Evolutionary conservation across 2,329 filamentous ascomycete genomes (phyloP).

Genomic region (Botrytis deweyae): DNA sequence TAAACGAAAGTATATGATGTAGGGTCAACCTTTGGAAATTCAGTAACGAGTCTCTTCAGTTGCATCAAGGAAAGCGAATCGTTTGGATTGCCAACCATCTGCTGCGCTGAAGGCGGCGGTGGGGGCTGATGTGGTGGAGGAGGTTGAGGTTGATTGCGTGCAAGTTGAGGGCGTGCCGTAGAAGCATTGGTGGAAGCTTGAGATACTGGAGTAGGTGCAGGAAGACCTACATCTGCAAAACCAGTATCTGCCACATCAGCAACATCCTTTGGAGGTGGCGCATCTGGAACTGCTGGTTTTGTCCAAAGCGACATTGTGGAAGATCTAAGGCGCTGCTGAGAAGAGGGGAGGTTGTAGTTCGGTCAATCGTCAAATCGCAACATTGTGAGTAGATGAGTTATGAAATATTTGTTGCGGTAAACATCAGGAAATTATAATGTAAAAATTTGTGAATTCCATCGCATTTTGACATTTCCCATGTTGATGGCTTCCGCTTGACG

Average conservation of each 20-base stretch:
- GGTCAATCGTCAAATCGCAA: not conserved
- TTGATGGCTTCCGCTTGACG: too few relatives aligned
- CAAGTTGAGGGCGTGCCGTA: slow-evolving; percentile 38
- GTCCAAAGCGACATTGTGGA: slow-evolving; percentile 37
- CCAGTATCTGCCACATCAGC: slow-evolving; percentile 47
- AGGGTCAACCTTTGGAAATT: slow-evolving; percentile 68
- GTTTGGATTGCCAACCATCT: slow-evolving; percentile 43
- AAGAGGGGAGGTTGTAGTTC: not conserved
- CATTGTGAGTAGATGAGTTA: not conserved
- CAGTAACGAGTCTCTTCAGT: slow-evolving; percentile 69
- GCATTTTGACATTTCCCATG: too few relatives aligned
- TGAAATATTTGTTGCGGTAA: too few relatives aligned
- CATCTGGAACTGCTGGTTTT: slow-evolving; percentile 24
- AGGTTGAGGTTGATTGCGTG: slow-evolving; percentile 42
- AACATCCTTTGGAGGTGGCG: slow-evolving; percentile 28
- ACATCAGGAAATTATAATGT: too few relatives aligned
- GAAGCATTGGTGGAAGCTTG: slow-evolving; percentile 28
- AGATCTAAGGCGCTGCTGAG: not conserved
- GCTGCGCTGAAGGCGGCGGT: slow-evolving; percentile 34
- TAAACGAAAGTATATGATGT: slow-evolving; percentile 84
- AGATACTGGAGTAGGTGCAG: slow-evolving; percentile 32
- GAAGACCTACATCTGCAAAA: slow-evolving; percentile 41
- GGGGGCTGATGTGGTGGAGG: slow-evolving; percentile 40
- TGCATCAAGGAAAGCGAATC: slow-evolving; percentile 77
- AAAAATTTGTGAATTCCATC: too few relatives aligned